Conservation (phyloP, 208 protist genomes). For the Trypanosoma melophagium region DNA sequence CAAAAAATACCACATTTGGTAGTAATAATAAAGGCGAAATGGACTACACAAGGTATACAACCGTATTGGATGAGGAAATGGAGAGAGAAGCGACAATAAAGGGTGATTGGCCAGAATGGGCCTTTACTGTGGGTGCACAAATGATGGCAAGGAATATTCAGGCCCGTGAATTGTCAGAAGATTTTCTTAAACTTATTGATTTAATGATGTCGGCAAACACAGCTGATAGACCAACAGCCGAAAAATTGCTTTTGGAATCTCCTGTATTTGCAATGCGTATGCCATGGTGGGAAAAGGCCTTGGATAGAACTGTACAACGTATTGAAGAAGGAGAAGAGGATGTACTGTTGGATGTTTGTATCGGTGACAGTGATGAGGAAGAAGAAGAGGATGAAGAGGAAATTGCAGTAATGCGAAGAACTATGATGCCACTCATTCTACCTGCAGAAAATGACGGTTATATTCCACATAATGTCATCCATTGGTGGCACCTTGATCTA, state of each 20-base stretch:
- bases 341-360: slow-evolving; percentile 26
- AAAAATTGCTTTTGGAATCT: slow-evolving; percentile 41
- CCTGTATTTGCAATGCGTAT: slow-evolving; percentile 44
- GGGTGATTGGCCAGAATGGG: slow-evolving; percentile 12
- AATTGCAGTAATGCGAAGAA: slow-evolving; percentile 8
- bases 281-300: slow-evolving; percentile 27
- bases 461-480: slow-evolving; percentile 21
- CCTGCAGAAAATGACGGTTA: slow-evolving; percentile 20
- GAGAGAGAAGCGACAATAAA: neutral
- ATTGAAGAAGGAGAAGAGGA: slow-evolving; percentile 18
- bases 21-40: neutral
- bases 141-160: slow-evolving; percentile 16
- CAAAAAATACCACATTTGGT: neutral
- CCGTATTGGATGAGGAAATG: neutral
- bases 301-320: slow-evolving; percentile 7
- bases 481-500: slow-evolving; percentile 20
- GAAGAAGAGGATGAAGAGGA: slow-evolving; percentile 29
- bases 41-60: slow-evolving; percentile 17
- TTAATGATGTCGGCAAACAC: slow-evolving; percentile 55
- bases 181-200: slow-evolving; percentile 42
- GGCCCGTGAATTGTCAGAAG: slow-evolving; percentile 4
- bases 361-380: slow-evolving; percentile 30
- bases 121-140: slow-evolving; percentile 9
- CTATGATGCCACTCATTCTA: slow-evolving; percentile 24
- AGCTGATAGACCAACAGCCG: slow-evolving; percentile 48